Percentiles rank a stretch among this genome's conserved stretches.
Conservation (phyloP, 257 asterid species). For the Primulina eburnea region DNA sequence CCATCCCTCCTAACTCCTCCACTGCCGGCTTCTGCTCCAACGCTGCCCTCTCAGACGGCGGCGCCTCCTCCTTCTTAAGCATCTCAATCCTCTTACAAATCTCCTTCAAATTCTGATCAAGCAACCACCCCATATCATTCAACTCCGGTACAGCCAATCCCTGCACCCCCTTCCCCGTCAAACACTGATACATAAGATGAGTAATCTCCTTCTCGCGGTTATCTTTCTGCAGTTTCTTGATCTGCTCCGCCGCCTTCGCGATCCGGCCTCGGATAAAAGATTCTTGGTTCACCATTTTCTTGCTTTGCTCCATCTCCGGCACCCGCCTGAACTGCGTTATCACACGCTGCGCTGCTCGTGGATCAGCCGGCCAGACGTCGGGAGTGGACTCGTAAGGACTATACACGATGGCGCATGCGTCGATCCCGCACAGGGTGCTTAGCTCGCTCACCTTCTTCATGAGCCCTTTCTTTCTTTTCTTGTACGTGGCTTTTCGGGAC, state of each 20-base stretch:
- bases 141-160: slow-evolving; percentile 47
- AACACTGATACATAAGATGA: slow-evolving; percentile 60
- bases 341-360: slow-evolving; percentile 53
- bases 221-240: slow-evolving; percentile 62
- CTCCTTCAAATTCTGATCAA: slow-evolving; percentile 63
- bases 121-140: slow-evolving; percentile 59
- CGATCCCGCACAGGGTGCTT: slow-evolving; percentile 79
- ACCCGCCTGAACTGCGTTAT: slow-evolving; percentile 66
- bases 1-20: slow-evolving; percentile 23
- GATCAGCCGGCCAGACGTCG: slow-evolving; percentile 64
- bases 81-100: slow-evolving; percentile 53
- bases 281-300: slow-evolving; percentile 85
- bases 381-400: slow-evolving; percentile 68
- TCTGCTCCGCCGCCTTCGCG: slow-evolving; percentile 58
- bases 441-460: slow-evolving; percentile 79
- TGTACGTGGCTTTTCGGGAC: slow-evolving; percentile 71
- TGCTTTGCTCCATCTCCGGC: slow-evolving; percentile 95
- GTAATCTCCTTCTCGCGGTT: slow-evolving; percentile 73
- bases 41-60: not conserved
- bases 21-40: slow-evolving; percentile 22
- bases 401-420: slow-evolving; percentile 71
- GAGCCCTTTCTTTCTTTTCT: slow-evolving; percentile 75
- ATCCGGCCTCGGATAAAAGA: slow-evolving; percentile 58
- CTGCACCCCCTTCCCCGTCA: slow-evolving; percentile 53
- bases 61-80: slow-evolving; percentile 34